Evolutionary conservation across 2,329 filamentous ascomycete species (phyloP).

Genomic region (Paradendryphiella salina): DNA sequence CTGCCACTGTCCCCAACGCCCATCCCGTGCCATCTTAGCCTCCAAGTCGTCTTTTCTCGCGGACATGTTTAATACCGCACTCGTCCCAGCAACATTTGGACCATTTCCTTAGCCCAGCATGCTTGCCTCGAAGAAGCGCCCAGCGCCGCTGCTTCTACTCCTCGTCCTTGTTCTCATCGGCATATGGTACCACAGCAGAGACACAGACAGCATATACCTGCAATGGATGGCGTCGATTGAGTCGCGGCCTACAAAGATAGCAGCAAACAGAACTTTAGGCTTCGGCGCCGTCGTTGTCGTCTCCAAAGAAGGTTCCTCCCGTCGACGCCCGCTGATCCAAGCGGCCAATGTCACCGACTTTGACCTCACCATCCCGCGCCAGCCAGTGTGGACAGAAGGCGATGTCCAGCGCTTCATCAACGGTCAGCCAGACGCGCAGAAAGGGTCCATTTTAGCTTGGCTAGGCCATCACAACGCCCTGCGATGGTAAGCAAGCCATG

Average conservation of each 20-base stretch:
- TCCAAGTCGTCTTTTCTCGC: neutral
- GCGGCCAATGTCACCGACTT: constrained; percentile 50
- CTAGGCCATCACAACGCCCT: constrained; percentile 51
- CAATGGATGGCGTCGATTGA: constrained; percentile 35
- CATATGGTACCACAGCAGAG: constrained; percentile 34
- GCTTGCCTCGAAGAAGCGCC: constrained; percentile 41
- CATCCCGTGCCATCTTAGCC: neutral
- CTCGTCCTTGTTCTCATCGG: constrained; percentile 32
- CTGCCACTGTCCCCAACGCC: constrained; percentile 9
- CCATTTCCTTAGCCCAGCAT: constrained; percentile 25
- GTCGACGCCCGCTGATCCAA: constrained; percentile 48
- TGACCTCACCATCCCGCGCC: constrained; percentile 49
- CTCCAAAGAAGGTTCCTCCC: constrained; percentile 46
- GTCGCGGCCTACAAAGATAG: constrained; percentile 28
- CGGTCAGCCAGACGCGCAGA: constrained; percentile 40
- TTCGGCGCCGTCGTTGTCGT: constrained; percentile 51
- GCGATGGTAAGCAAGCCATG: constrained; percentile 37
- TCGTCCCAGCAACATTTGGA: constrained; percentile 16
- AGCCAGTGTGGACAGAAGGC: constrained; percentile 49
- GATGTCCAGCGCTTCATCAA: constrained; percentile 47
- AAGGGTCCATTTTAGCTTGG: constrained; percentile 51
- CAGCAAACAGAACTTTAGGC: constrained; percentile 45
- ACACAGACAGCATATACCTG: constrained; percentile 36
- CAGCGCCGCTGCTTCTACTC: constrained; percentile 35
- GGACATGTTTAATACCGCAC: constrained; percentile 29